Base-by-base conservation (phyloP, 2,329 filamentous ascomycete species). In the Dothidotthia symphoricarpi region DNA sequence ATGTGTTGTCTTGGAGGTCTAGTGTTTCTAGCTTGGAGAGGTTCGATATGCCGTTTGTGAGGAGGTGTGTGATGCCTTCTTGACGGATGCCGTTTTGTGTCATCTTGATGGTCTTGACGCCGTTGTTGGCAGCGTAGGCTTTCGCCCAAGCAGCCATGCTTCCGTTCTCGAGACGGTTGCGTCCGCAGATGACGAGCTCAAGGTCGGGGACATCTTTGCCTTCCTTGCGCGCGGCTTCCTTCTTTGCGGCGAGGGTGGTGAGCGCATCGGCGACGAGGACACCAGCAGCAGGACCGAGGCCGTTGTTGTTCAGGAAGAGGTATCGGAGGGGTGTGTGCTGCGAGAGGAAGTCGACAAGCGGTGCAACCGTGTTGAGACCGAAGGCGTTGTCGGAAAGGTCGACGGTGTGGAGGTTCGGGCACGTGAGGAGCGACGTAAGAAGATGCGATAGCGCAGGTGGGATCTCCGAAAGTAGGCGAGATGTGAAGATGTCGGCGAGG, bases 301-400 rank as follows among this genome's bases (percentile, higher is more conserved):
- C 93, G 68, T 98, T 98, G 77, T 98, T 98, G 77, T 97, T 97
- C 41, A 98, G 82, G 69, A 94, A 88, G 17, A 98, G 81, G 69
- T 96, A 90, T 69, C 90, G 89, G 28, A 98, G 82, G 3, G 93
- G 91, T 3, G 86, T 81, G 70, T 97, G 91, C 41, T 83, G 78
- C 38, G 86, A 83, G 46, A 98, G 81, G 73, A 98, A 98, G 43
- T 87, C 86, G 53, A 95, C 87, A 32, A 98, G 81, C 8, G 91
- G 93, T 24, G 88, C 89, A 67, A 94, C 86, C 12, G 88, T 95
- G 71, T 95, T 96, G 45, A 96, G 81, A 39, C 93, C 93, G 61
- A 98, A 98, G 30, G 93, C 93, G 69, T 98, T 98, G 71, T 98
- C 93, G 70, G 91, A 95, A 27, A 98, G 79, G 69, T 97, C 94